Conservation (phyloP, 345 rosid species). For the Acer yangbiense region DNA sequence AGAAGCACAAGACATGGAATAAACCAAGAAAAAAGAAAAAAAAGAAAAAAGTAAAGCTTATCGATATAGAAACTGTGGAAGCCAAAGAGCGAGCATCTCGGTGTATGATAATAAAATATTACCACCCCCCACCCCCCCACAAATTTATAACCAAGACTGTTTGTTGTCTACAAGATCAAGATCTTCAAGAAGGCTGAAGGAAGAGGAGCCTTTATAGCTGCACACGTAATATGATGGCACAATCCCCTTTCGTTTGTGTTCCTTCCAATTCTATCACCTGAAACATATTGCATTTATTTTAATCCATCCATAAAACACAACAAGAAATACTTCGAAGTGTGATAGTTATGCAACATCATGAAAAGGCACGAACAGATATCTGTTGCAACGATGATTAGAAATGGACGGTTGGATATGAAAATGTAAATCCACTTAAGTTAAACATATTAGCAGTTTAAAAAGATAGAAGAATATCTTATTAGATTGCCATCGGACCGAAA, state of each 20-base stretch:
- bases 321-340: not conserved
- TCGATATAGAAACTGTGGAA: not conserved
- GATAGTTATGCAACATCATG: not conserved
- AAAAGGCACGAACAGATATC: not conserved
- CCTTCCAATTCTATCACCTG: constrained; percentile 92
- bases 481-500: not conserved
- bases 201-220: no score
- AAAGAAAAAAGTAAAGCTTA: no score
- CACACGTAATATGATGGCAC: no score
- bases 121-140: no score
- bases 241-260: constrained; percentile 81
- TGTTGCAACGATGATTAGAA: no score
- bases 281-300: constrained; percentile 14
- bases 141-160: no score
- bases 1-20: no score
- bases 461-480: not conserved
- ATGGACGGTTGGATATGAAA: no score
- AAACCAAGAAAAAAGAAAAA: no score
- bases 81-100: constrained; percentile 34
- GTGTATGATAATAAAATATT: no score
- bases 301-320: not conserved
- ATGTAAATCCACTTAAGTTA: not conserved
- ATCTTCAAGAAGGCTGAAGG: no score
- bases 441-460: not conserved
- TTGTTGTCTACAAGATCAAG: no score